Evolutionary conservation across 2,329 filamentous ascomycete genomes (phyloP), one percentile per base, ranked within the genome.

Genomic region (Coniella lustricola): DNA sequence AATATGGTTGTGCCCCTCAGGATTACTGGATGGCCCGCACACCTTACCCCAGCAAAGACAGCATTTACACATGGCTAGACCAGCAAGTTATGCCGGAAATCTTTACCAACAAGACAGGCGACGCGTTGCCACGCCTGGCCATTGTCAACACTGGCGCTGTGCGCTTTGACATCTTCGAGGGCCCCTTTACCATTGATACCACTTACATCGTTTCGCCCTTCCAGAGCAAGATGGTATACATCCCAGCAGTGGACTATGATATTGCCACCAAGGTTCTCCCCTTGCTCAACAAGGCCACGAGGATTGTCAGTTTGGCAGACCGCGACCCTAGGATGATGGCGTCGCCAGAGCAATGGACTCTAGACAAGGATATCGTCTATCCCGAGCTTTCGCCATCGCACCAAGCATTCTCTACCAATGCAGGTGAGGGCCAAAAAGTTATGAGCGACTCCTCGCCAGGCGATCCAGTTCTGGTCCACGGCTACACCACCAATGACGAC

Each of bases 101-200:
- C 2, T 68, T 90, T 29, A 67, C 70, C 48, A 81, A 80, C 48
- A 61, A 77, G 35, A 68, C 74, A 29, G 74, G 84, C 3, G 71
- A 75, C 20, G 74, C 82, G 48, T 73, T 77, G 35, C 76, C 89
- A 9, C 77, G 80, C 7, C 68, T 97, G 10, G 82, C 84, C 25
- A 79, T 97, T 44, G 74, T 87, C 48, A 98, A 98, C 66, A 95
- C 88, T 0, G 93, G 93, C 21, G 87, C 87, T 3, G 82, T 98
- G 56, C 86, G 93, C 38, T 98, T 97, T 65, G 93, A 98, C 64
- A 87, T 98, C 53, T 95, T 96, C 74, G 82, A 91, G 64, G 93
- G 93, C 0, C 73, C 84, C 0, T 97, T 97, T 61, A 97, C 93
- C 0, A 81, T 82, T 34, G 93, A 98, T 63, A 85, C 84, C 3